These are phyloP conservation scores for Hyphopichia khmerensis DNA, from an alignment of 1,139 yeast species.

Conservation along the genomic window DNA sequence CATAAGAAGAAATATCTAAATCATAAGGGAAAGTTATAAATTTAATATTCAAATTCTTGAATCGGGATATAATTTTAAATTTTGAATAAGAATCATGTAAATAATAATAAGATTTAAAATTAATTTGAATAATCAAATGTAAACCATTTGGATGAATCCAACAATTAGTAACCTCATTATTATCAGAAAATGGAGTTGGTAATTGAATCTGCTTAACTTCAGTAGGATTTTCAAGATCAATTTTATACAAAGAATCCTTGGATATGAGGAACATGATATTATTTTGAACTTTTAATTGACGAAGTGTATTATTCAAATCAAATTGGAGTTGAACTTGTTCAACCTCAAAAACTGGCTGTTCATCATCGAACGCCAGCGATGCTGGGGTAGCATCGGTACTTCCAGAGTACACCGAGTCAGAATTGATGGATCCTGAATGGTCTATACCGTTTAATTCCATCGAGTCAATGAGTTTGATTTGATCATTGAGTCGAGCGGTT, in stretches of 20 bases:
- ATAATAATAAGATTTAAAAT: slow-evolving; percentile 25
- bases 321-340: slow-evolving; percentile 47
- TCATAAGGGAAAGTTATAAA: slow-evolving; percentile 22
- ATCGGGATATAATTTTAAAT: slow-evolving; percentile 33
- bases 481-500: not conserved
- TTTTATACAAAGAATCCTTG: slow-evolving; percentile 21
- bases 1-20: slow-evolving; percentile 1
- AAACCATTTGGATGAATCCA: slow-evolving; percentile 44
- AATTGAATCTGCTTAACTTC: slow-evolving; percentile 27
- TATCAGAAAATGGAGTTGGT: slow-evolving; percentile 18
- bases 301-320: slow-evolving; percentile 27
- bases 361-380: slow-evolving; percentile 2
- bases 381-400: not conserved
- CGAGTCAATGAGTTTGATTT: not conserved
- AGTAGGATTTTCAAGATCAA: slow-evolving; percentile 40
- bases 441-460: not conserved
- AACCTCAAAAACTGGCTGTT: slow-evolving; percentile 30
- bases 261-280: slow-evolving; percentile 38
- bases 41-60: slow-evolving; percentile 28
- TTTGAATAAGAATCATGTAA: slow-evolving; percentile 29
- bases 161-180: slow-evolving; percentile 18
- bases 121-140: slow-evolving; percentile 33
- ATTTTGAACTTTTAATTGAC: slow-evolving; percentile 25
- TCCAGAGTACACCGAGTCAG: slow-evolving; percentile 1
- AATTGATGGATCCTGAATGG: not conserved